Conservation (phyloP, 164 flowering plant genomes). For the Stephania japonica region DNA sequence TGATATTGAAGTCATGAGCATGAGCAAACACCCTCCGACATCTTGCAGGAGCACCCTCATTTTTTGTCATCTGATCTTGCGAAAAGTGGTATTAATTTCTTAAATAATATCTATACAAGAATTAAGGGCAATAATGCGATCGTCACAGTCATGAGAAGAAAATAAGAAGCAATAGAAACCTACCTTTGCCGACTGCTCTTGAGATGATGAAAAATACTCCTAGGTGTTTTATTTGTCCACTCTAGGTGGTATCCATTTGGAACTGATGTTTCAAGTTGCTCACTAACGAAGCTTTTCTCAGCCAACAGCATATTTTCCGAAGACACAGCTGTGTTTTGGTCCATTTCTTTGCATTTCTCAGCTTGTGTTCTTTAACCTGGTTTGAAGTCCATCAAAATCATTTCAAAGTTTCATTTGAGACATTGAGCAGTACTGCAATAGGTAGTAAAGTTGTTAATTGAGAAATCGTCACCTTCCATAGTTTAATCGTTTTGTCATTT, state of each 20-base stretch:
- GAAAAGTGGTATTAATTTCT: slow-evolving; percentile 14
- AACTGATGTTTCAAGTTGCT: slow-evolving; percentile 26
- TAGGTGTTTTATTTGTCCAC: slow-evolving; percentile 31
- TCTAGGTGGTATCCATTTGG: slow-evolving; percentile 43
- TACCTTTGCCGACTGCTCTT: slow-evolving; percentile 34
- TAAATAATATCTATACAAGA: not conserved
- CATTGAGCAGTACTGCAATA: not conserved
- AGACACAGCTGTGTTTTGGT: slow-evolving; percentile 29
- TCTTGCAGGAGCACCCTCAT: slow-evolving; percentile 39
- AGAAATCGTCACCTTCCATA: slow-evolving; percentile 58
- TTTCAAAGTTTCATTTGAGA: not conserved
- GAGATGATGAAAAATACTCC: slow-evolving; percentile 16
- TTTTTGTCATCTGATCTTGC: slow-evolving; percentile 31
- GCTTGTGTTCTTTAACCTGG: slow-evolving; percentile 60
- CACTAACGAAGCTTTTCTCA: slow-evolving; percentile 44
- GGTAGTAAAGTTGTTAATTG: not conserved
- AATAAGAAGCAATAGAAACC: not conserved
- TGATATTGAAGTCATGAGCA: slow-evolving; percentile 83
- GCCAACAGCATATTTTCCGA: slow-evolving; percentile 67
- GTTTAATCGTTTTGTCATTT: slow-evolving; percentile 72
- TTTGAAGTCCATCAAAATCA: slow-evolving; percentile 18
- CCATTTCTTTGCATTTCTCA: slow-evolving; percentile 55
- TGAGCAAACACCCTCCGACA: slow-evolving; percentile 73
- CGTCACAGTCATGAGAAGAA: not conserved
- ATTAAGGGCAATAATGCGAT: not conserved